Conservation (phyloP, 208 protist genomes). For the Trypanosoma congolense region DNA sequence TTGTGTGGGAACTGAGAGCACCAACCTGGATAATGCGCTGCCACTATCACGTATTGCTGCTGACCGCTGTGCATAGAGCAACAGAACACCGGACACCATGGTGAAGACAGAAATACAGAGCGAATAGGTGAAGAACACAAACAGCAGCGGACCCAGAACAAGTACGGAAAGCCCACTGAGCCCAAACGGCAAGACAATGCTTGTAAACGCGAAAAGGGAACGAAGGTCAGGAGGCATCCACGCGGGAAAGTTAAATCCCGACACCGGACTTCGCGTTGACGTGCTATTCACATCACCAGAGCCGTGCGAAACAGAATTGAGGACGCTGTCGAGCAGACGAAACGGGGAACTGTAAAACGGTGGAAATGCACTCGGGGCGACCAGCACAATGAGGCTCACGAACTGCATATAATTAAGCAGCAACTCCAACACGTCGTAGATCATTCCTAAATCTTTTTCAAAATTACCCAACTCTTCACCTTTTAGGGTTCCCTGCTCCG, state of each 20-base stretch:
- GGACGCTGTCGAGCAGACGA: constrained; percentile 10
- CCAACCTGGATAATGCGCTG: neutral
- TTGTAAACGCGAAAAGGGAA: constrained; percentile 19
- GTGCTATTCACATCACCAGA: neutral
- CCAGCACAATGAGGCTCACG: constrained; percentile 18
- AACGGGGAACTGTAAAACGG: constrained; percentile 21
- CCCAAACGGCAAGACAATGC: constrained; percentile 15
- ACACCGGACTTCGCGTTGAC: neutral
- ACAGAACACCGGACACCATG: constrained; percentile 3
- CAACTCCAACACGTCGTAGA: constrained; percentile 31
- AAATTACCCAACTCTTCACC: too few relatives aligned
- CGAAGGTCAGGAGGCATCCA: constrained; percentile 22
- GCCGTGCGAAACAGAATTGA: constrained; percentile 7
- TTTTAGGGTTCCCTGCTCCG: too few relatives aligned
- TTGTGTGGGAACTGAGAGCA: neutral
- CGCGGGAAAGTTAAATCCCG: neutral
- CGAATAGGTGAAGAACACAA: constrained; percentile 11
- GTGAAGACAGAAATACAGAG: constrained; percentile 14
- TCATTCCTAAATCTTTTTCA: too few relatives aligned
- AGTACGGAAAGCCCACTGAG: constrained; percentile 11
- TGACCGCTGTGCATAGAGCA: constrained; percentile 1
- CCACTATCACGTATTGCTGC: neutral
- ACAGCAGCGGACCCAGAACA: constrained; percentile 10
- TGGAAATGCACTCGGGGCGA: constrained; percentile 23
- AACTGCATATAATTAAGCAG: constrained; percentile 29